Evolutionary conservation across 225 moss, liverwort and hornwort genomes (phyloP), one percentile per base, ranked within the genome.

Genomic region (Marchantia polymorpha): DNA sequence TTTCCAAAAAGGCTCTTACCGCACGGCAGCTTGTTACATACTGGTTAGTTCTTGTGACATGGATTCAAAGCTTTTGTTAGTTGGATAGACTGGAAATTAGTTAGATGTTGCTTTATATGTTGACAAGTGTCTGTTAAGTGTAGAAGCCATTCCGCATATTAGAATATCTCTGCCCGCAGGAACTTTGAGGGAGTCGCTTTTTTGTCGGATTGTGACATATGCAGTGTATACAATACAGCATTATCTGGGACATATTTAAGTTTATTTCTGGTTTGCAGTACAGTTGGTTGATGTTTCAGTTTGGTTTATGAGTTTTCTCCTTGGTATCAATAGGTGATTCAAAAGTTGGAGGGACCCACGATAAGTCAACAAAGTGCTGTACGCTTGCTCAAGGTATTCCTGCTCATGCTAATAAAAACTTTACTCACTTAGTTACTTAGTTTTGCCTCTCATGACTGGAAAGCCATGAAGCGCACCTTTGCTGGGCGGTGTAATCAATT

Each of bases 11-110:
- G 92, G 97, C 29, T 90, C 92, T 26, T 97, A 97, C 82, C 94
- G 94, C 25, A 97, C 97, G 71, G 97, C 97, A 70, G 92, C 92
- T 51, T 93, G 94, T 75, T 97, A 97, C 83, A 97, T 94, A 83
- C 80, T 97, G 93, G 97, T 97, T 71, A 89, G 94, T 88, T 7
- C 19, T 25, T 70, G 69, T 70, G 22, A 8, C 19, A 65, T 69
- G 19, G 6, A 17, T 73, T 55, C 12, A 10, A 23, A 54, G 13
- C 0, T 52, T 22, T 23, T n/a, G 14, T 77, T 13, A 31, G 12
- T 48, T 85, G 15, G 6, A 60, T 19, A 16, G 16, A 58, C 15
- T 31, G 11, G 31, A 31, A 75, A 73, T 23, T 52, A 48, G 17
- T 26, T 10, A 73, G 1, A 12, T 48, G 16, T 52, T 27, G 48